Evolutionary conservation across 306 rosid species (phyloP), one percentile per base, ranked within the genome.

Genomic region (Casuarina equisetifolia): DNA sequence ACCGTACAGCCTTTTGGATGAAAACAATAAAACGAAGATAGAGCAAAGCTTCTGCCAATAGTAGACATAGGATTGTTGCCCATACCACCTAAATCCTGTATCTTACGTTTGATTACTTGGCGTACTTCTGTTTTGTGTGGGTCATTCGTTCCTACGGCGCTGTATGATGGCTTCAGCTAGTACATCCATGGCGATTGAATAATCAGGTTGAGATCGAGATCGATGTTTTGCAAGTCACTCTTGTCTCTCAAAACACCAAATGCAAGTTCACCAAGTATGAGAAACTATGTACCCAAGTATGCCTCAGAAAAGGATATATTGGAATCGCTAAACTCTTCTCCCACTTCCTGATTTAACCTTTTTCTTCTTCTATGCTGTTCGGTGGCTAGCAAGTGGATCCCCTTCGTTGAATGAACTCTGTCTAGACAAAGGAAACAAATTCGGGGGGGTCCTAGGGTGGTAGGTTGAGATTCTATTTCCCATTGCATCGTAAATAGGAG

Each of bases 381-480:
- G 75, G 69, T 70, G 73, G 35, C 9, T 53, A 19, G 78, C 42
- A 39, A 76, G 15, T 0, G 76, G 74, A 52, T 81, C 93, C 43
- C 77, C 59, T 51, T 89, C 93, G 58, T 17, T 7, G 73, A 64
- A 80, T 12, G 91, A 82, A 35, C 8, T 0, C 36, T 90, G 90
- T 74, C 88, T 85, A 46, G 90, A 87, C 59, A 84, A 1, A 1
- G 91, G 76, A 2, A 76, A 8, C 4, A 84, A 58, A 77, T 69
- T 88, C 12, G 74, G 43, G 6, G 74, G 43, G 6, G 76, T 78
- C 59, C 69, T 88, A 1, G 92, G 94, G 12, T 84, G 97, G 48
- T 92, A 92, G 0, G 96, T 91, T 0, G 91, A 19, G 2, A 94
- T 87, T 72, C 25, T 92, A 76, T 87, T 90, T 0, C 98, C 97